phyloP scores from a whole-genome alignment of 2,329 filamentous ascomycete species.

The Diaporthe sp. region DNA sequence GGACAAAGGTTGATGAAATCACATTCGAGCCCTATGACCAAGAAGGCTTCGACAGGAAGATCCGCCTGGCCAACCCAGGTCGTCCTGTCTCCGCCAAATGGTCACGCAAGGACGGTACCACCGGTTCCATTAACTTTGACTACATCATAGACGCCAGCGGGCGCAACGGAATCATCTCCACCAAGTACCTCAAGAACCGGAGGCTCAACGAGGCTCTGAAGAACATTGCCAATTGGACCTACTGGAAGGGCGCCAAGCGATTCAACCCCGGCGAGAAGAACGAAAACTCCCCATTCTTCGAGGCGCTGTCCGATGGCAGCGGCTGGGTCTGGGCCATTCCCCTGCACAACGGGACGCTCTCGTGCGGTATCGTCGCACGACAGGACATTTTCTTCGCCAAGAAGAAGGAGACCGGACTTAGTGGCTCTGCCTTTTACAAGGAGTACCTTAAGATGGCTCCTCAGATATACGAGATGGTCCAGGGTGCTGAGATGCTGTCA shows the following conservation, averaged over 20 bases:
- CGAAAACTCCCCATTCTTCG: constrained; percentile 59
- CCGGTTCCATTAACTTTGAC: constrained; percentile 59
- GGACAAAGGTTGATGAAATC: constrained; percentile 52
- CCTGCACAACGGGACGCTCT: constrained; percentile 60
- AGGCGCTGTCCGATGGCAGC: constrained; percentile 59
- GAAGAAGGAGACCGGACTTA: constrained; percentile 47
- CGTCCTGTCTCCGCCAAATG: constrained; percentile 52
- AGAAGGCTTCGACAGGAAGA: not conserved
- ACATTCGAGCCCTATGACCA: constrained; percentile 47
- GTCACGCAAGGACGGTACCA: constrained; percentile 49
- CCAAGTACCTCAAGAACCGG: constrained; percentile 64
- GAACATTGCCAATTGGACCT: constrained; percentile 65
- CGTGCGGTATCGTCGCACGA: constrained; percentile 59
- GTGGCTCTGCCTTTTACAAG: constrained; percentile 16
- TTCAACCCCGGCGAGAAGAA: constrained; percentile 44
- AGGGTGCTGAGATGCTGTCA: constrained; percentile 30
- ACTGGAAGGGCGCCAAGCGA: constrained; percentile 54
- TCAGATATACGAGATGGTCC: not conserved
- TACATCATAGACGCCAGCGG: constrained; percentile 65
- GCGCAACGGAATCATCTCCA: constrained; percentile 59
- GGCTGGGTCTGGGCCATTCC: constrained; percentile 67
- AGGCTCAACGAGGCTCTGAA: constrained; percentile 62
- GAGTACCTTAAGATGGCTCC: not conserved
- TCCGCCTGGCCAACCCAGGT: constrained; percentile 44
- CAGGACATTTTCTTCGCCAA: constrained; percentile 53